Conservation (phyloP, 495 filamentous ascomycete species). For the Talaromyces thailandensis region DNA sequence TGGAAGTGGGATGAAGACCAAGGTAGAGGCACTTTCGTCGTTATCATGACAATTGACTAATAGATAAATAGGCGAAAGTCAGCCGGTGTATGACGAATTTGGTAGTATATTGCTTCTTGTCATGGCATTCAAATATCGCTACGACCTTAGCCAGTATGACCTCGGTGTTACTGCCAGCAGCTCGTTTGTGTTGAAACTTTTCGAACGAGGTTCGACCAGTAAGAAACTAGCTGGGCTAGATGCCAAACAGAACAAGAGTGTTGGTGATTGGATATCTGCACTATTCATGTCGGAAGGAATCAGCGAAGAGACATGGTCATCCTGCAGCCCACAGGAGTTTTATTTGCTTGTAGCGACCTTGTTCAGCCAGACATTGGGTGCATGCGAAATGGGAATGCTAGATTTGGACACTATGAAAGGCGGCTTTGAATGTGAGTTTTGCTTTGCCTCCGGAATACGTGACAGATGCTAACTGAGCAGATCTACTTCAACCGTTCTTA, state of each 20-base stretch:
- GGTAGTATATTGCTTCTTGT: constrained; percentile 79
- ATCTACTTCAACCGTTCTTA: constrained; percentile 82
- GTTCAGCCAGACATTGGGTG: constrained; percentile 76
- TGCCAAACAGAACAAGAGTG: constrained; percentile 65
- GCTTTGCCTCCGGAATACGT: neutral
- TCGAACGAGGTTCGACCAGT: constrained; percentile 53
- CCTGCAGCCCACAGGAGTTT: constrained; percentile 88
- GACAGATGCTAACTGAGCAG: constrained; percentile 24
- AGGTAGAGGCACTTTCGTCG: constrained; percentile 20
- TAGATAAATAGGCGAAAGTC: constrained; percentile 62
- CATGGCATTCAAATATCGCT: constrained; percentile 75
- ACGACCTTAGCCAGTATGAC: constrained; percentile 60
- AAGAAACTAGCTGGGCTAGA: constrained; percentile 56
- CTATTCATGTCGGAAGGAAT: constrained; percentile 81
- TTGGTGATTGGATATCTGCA: constrained; percentile 78
- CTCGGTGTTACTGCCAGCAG: constrained; percentile 50
- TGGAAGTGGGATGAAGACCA: constrained; percentile 95
- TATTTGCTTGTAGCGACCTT: constrained; percentile 85
- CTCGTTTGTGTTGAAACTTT: constrained; percentile 73
- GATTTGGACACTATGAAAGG: constrained; percentile 75
- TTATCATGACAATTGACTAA: neutral
- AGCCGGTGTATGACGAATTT: constrained; percentile 96
- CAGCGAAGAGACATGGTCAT: constrained; percentile 80
- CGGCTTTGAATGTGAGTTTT: constrained; percentile 71
- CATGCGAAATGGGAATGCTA: constrained; percentile 59